phyloP scores from a whole-genome alignment of 441 rosid genomes.

The Metrosideros polymorpha region DNA sequence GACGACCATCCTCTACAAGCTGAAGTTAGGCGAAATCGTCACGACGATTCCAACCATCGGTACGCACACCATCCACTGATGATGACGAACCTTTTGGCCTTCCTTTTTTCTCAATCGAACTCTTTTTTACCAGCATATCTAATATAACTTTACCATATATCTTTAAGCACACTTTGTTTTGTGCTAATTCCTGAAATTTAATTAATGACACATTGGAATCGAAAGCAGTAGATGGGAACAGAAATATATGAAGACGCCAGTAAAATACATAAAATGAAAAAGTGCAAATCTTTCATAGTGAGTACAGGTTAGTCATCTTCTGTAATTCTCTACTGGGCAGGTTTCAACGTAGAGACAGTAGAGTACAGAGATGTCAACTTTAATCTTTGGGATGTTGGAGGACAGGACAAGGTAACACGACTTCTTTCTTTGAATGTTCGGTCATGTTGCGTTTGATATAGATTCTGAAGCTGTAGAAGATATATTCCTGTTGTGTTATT shows the following conservation, averaged over 20 bases:
- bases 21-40: constrained; percentile 61
- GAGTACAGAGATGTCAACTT: constrained; percentile 51
- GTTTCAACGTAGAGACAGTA: constrained; percentile 67
- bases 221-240: background rate
- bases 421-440: background rate
- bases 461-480: background rate
- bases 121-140: background rate
- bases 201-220: background rate
- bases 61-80: background rate
- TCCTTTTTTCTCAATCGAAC: background rate
- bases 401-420: constrained; percentile 51
- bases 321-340: constrained; percentile 17
- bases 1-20: constrained; percentile 63
- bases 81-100: background rate
- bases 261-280: background rate
- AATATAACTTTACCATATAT: background rate
- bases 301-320: background rate
- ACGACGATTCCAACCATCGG: constrained; percentile 55
- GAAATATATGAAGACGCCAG: background rate
- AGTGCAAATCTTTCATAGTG: background rate
- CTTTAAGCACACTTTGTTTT: background rate
- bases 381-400: constrained; percentile 75
- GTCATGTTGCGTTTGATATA: background rate
- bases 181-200: background rate
- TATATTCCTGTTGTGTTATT: background rate